phyloP scores from a whole-genome alignment of 257 asterid species.

The Cynanchum wilfordii region DNA sequence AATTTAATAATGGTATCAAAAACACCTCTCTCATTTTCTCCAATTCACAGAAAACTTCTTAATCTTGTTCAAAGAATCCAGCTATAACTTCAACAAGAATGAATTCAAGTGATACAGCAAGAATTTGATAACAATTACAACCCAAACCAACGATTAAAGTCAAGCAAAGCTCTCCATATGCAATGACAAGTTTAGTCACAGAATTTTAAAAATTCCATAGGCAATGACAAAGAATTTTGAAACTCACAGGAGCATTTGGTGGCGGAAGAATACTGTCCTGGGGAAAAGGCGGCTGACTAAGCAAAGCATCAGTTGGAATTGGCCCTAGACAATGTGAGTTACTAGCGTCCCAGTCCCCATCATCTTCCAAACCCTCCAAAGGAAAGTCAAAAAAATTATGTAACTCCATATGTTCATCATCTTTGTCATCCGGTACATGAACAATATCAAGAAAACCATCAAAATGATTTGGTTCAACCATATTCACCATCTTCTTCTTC shows the following conservation, averaged over 20 bases:
- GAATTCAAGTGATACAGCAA: too few species aligned
- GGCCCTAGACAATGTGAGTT: constrained; percentile 55
- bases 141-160: too few species aligned
- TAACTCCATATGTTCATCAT: constrained; percentile 38
- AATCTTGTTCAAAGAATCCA: too few species aligned
- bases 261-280: constrained; percentile 14
- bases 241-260: constrained; percentile 40
- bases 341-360: constrained; percentile 59
- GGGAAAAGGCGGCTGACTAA: constrained; percentile 28
- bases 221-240: background rate
- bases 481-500: constrained; percentile 38
- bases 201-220: background rate
- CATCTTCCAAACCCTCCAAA: constrained; percentile 52
- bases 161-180: too few species aligned
- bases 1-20: background rate
- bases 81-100: too few species aligned
- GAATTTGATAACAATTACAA: too few species aligned
- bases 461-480: constrained; percentile 45
- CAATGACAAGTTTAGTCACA: too few species aligned
- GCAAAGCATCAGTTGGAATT: constrained; percentile 47
- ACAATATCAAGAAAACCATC: constrained; percentile 38
- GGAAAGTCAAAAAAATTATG: constrained; percentile 60
- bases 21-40: too few species aligned
- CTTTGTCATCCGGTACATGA: constrained; percentile 10
- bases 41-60: too few species aligned